A percentile compares a stretch with the other conserved stretches of the same genome.
These are phyloP conservation scores for Xenoacremonium recifei DNA, from an alignment of 2,329 filamentous ascomycete genomes.

Conservation along the genomic window DNA sequence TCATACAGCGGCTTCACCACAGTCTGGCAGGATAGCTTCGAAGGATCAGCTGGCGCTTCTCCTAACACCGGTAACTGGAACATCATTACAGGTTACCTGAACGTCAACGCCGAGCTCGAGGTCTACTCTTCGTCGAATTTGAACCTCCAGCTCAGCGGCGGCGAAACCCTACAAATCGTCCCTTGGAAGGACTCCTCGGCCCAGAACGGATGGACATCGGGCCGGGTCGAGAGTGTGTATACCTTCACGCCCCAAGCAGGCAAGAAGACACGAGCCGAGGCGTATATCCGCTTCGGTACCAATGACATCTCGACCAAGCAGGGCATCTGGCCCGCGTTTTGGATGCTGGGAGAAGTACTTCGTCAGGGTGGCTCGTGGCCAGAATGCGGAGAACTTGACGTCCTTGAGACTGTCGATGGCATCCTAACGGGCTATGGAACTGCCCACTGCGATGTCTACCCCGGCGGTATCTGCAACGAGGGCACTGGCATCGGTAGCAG, in stretches of 20 bases:
- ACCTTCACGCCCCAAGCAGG: slow-evolving; percentile 43
- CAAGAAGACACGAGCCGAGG: slow-evolving; percentile 43
- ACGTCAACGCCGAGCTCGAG: slow-evolving; percentile 51
- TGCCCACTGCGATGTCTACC: slow-evolving; percentile 19
- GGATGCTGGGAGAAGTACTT: slow-evolving; percentile 21
- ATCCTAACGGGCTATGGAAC: slow-evolving; percentile 8
- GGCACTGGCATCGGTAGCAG: slow-evolving; percentile 37
- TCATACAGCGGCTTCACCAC: slow-evolving; percentile 34
- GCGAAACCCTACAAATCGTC: slow-evolving; percentile 48
- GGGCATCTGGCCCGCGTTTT: slow-evolving; percentile 34
- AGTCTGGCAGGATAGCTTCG: slow-evolving; percentile 43
- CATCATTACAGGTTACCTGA: slow-evolving; percentile 36
- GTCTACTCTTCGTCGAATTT: slow-evolving; percentile 42
- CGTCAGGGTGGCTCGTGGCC: slow-evolving; percentile 21
- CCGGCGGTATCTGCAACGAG: slow-evolving; percentile 47
- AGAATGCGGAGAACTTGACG: slow-evolving; percentile 19
- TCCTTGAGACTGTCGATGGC: slow-evolving; percentile 18
- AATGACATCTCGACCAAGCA: slow-evolving; percentile 41
- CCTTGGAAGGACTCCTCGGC: slow-evolving; percentile 39
- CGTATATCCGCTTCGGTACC: slow-evolving; percentile 45
- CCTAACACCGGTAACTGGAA: slow-evolving; percentile 40
- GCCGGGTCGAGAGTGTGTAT: slow-evolving; percentile 47
- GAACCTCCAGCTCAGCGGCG: slow-evolving; percentile 52
- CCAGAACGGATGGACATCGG: slow-evolving; percentile 47
- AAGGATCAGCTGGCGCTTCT: slow-evolving; percentile 31